Evolutionary conservation across 306 rosid species (phyloP), one percentile per base, ranked within the genome.

Genomic region (Amphicarpaea edgeworthii): DNA sequence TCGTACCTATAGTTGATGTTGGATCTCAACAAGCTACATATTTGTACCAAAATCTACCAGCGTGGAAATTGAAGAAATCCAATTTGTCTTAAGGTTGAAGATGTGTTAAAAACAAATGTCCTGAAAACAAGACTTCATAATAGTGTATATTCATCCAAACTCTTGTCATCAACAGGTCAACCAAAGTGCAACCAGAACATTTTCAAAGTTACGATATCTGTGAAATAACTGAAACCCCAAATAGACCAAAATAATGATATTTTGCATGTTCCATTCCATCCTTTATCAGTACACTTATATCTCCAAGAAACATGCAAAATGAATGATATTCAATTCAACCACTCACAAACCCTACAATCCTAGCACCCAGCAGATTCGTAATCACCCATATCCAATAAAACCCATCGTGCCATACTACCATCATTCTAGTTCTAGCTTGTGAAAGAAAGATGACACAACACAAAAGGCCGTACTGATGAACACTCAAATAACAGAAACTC

Each of bases 341-440:
- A 16, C 17, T 49, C 20, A 8, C 10, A 12, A 17, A 34, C 14
- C 46, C 32, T 9, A 70, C 55, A 28, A 77, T 58, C 53, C 41
- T 19, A 20, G 30, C 23, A 59, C 8, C 57, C 68, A 62, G 45
- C 17, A 71, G 12, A 51, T 14, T 60, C 4, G 28, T 15, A 6
- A 72, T 9, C 15, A 61, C 12, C 32, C 57, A 60, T 42, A 20
- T n/a, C 30, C 23, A 55, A 60, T 10, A 57, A 34, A 70, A 37
- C n/a, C n/a, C n/a, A n/a, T n/a, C n/a, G n/a, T n/a, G 16, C 19
- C 8, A 28, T 26, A 51, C 30, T 28, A 79, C 40, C 49, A 73
- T 14, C 58, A 68, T 46, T 68, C 58, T 46, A 14, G 8, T 46
- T 68, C 58, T 46, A 14, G 8, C 20, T 47, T 5, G 8, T 1